Evolutionary conservation across 257 asterid species (phyloP).

Genomic region (Forsythia suspensa): DNA sequence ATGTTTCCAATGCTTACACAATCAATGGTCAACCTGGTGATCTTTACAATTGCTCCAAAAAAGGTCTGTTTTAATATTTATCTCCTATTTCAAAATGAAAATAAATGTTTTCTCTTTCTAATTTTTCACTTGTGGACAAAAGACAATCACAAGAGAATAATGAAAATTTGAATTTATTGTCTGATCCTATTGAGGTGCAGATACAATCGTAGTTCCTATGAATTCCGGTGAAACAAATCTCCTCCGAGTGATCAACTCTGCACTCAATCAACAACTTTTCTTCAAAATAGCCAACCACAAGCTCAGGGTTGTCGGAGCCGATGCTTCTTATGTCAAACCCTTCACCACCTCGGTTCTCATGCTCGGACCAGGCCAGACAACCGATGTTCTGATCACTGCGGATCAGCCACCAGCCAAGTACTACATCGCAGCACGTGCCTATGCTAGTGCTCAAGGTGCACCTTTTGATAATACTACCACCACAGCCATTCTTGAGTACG

Average conservation of each 20-base stretch:
- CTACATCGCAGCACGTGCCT: constrained; percentile 86
- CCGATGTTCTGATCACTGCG: constrained; percentile 76
- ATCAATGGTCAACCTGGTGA: constrained; percentile 97
- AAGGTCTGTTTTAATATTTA: constrained; percentile 37
- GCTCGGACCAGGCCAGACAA: constrained; percentile 97
- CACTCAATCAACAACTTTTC: constrained; percentile 87
- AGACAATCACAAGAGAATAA: not conserved
- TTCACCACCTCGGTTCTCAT: constrained; percentile 78
- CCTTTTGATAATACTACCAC: constrained; percentile 92
- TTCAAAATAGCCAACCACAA: constrained; percentile 78
- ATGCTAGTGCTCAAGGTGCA: constrained; percentile 80
- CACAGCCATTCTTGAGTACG: constrained; percentile 81
- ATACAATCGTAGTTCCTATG: constrained; percentile 52
- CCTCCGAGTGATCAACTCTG: constrained; percentile 71
- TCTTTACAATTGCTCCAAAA: constrained; percentile 74
- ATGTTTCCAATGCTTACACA: constrained; percentile 79
- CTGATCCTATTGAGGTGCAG: constrained; percentile 37
- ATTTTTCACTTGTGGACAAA: not conserved
- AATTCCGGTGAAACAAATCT: constrained; percentile 73
- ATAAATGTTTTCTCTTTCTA: too few relatives aligned
- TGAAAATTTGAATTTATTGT: not conserved
- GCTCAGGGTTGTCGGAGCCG: constrained; percentile 87
- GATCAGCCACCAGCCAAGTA: constrained; percentile 67
- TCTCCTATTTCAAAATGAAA: not conserved
- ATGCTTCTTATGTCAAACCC: constrained; percentile 79